Conservation (phyloP, 371 early-diverging fungal species). For the Cokeromyces recurvatus region DNA sequence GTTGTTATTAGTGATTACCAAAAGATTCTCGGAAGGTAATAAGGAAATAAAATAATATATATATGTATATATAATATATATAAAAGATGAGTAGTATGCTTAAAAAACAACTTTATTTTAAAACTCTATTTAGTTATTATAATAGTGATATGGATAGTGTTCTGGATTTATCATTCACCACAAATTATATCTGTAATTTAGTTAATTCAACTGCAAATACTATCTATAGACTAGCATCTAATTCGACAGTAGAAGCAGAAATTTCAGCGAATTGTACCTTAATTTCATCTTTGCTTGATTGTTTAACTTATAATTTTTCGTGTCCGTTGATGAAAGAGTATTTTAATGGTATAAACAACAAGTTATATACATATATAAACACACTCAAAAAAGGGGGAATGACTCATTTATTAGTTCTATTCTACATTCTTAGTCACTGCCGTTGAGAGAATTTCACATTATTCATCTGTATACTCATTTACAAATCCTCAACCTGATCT, state of each 20-base stretch:
- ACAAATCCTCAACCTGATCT: conserved; percentile 34
- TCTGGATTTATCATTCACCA: conserved; percentile 18
- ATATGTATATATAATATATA: too few species aligned
- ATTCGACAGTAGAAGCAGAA: conserved; percentile 20
- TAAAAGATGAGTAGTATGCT: too few species aligned
- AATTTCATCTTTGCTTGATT: conserved; percentile 55
- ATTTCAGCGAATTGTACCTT: conserved; percentile 44
- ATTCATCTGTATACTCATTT: conserved; percentile 39
- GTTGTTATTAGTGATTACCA: conserved; percentile 66
- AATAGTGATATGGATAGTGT: conserved; percentile 63
- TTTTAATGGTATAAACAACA: conserved; percentile 46
- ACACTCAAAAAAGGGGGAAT: not conserved
- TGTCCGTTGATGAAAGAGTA: conserved; percentile 58
- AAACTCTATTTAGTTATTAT: conserved; percentile 59
- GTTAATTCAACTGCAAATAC: conserved; percentile 52
- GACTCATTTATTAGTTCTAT: not conserved
- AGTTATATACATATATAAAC: not conserved
- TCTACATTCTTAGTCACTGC: conserved; percentile 19
- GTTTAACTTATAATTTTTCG: conserved; percentile 63
- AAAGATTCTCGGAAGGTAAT: conserved; percentile 40
- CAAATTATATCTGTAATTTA: conserved; percentile 55
- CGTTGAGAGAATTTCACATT: conserved; percentile 34
- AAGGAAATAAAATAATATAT: not conserved
- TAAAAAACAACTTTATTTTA: not conserved
- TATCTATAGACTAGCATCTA: conserved; percentile 44